Percentiles rank a stretch among this genome's conserved stretches.
phyloP scores from a whole-genome alignment of 768 basidiomycete genomes.

The Trametes sanguinea region DNA sequence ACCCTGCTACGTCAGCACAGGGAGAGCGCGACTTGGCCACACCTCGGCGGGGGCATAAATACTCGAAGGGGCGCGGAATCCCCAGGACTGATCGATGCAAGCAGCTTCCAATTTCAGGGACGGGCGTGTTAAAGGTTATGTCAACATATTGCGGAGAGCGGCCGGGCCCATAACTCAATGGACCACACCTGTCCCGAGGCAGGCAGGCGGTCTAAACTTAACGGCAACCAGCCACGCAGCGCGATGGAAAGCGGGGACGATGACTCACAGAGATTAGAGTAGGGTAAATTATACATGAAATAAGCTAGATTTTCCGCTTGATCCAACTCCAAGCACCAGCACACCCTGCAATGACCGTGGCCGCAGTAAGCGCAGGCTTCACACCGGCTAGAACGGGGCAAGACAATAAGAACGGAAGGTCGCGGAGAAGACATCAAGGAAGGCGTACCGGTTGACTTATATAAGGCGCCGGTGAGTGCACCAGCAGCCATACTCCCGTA shows the following conservation, averaged over 20 bases:
- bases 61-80: constrained; percentile 6
- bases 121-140: constrained; percentile 21
- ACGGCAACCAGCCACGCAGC: constrained; percentile 10
- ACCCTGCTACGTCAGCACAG: constrained; percentile 20
- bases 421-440: constrained; percentile 32
- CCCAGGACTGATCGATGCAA: constrained; percentile 20
- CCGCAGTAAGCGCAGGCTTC: constrained; percentile 85
- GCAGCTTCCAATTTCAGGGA: constrained; percentile 19
- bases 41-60: constrained; percentile 18
- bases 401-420: constrained; percentile 32
- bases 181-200: constrained; percentile 13
- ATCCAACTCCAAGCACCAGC: constrained; percentile 95
- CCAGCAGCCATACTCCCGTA: constrained; percentile 92
- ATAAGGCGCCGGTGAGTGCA: constrained; percentile 85
- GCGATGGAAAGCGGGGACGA: constrained; percentile 20
- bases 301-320: constrained; percentile 80
- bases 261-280: constrained; percentile 32
- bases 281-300: constrained; percentile 46
- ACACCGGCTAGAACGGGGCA: constrained; percentile 73
- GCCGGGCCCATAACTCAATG: constrained; percentile 19
- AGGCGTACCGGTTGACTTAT: constrained; percentile 88
- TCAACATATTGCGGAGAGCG: constrained; percentile 16
- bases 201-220: constrained; percentile 23
- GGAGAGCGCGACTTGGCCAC: constrained; percentile 19
- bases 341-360: constrained; percentile 83